Evolutionary conservation across 345 rosid species (phyloP), one percentile per base, ranked within the genome.

Genomic region (Luvunga scandens): DNA sequence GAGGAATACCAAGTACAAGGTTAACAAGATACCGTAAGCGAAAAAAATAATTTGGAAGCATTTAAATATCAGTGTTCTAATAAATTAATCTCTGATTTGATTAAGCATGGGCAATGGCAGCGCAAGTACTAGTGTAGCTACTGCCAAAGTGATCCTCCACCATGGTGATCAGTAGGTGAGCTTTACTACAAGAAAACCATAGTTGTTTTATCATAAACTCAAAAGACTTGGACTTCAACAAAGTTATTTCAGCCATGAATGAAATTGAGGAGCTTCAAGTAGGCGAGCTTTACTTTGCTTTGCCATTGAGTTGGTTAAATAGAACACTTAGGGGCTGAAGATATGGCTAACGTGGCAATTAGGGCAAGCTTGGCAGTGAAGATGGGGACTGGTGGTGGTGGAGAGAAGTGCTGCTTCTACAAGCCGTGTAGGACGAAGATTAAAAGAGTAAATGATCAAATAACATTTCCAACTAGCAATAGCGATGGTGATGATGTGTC

Each of bases 341-440:
- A 87, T 66, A 87, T 90, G 90, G 89, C 85, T 42, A 78, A 89
- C 75, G 82, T 90, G 93, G 91, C 88, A 4, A 83, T 83, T 57
- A 90, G 85, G 82, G 90, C 92, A 22, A 84, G 84, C 81, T 72
- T 78, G 12, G 94, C 90, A 5, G 75, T 45, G 21, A 27, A 25
- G 36, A n/a, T 38, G 9, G 9, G 8, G 4, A 33, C n/a, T n/a
- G n/a, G 13, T 16, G 73, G 73, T 9, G 6, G 5, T 22, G 56
- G 34, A 69, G 36, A 69, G 60, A 69, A 16, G 59, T 69, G 73
- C 60, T 48, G 27, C 19, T 69, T 10, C 9, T 63, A 14, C 22
- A 14, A 28, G 36, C 34, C 21, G 33, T 69, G 59, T 45, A 36
- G 60, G 57, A 25, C 27, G 48, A 45, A 27, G 13, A 10, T 42